Percentiles rank a stretch among this genome's conserved stretches.
phyloP scores from a whole-genome alignment of 768 basidiomycete species.

The Neoboletus brunneissimus region DNA sequence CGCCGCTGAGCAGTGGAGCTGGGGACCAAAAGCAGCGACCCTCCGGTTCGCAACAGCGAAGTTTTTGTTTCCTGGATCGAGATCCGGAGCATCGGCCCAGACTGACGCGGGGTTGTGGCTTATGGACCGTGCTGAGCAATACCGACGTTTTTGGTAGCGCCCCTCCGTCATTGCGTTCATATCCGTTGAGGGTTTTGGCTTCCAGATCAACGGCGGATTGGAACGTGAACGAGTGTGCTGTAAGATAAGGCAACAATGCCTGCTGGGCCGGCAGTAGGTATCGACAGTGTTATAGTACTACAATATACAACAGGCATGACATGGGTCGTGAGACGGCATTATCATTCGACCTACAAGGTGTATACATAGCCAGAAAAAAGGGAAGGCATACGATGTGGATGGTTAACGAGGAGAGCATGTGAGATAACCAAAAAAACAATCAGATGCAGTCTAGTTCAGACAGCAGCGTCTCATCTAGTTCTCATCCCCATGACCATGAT shows the following conservation, averaged over 20 bases:
- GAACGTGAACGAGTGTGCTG: background rate
- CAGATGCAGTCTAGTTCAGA: constrained; percentile 16
- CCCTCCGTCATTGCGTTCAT: constrained; percentile 3
- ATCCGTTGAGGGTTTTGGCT: background rate
- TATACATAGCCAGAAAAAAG: constrained; percentile 18
- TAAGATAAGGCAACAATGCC: constrained; percentile 22
- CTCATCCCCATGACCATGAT: constrained; percentile 31
- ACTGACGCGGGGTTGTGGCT: constrained; percentile 26
- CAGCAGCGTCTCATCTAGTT: constrained; percentile 27
- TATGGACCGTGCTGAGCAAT: constrained; percentile 8
- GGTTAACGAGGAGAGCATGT: constrained; percentile 13
- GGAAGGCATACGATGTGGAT: constrained; percentile 15
- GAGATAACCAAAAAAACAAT: constrained; percentile 16
- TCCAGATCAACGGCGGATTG: background rate
- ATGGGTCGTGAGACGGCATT: constrained; percentile 19
- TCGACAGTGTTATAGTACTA: constrained; percentile 28
- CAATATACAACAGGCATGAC: constrained; percentile 28
- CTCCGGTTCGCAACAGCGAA: constrained; percentile 31
- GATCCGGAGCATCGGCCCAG: constrained; percentile 28
- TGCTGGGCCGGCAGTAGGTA: constrained; percentile 27
- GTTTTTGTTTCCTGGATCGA: constrained; percentile 24
- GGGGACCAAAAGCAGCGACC: constrained; percentile 22
- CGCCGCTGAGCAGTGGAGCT: constrained; percentile 30
- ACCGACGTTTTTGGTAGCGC: constrained; percentile 6
- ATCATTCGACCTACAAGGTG: constrained; percentile 28